phyloP scores from a whole-genome alignment of 1,284 basidiomycete genomes.

The Tranzscheliella williamsii region DNA sequence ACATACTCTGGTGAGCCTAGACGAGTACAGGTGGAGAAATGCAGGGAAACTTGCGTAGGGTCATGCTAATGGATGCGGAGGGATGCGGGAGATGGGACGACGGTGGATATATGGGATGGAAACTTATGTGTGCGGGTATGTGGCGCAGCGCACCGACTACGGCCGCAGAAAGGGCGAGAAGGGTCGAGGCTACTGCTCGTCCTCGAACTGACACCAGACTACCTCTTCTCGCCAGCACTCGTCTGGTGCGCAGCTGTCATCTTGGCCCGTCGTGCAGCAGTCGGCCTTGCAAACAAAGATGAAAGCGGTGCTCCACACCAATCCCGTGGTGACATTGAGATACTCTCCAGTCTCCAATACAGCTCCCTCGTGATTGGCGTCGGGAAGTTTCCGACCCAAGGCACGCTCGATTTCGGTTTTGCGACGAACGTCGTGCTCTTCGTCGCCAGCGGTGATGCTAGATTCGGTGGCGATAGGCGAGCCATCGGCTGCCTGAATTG shows the following conservation, averaged over 20 bases:
- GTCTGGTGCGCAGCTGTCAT: constrained; percentile 1
- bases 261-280: constrained; percentile 11
- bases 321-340: constrained; percentile 32
- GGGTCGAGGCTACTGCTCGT: constrained; percentile 16
- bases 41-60: too few species aligned
- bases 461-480: constrained; percentile 1
- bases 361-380: background rate
- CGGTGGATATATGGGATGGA: too few species aligned
- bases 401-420: constrained; percentile 46
- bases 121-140: too few species aligned
- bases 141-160: too few species aligned
- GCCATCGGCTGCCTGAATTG: constrained; percentile 23
- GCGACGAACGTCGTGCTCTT: constrained; percentile 18
- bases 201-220: constrained; percentile 46
- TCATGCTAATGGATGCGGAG: too few species aligned
- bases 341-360: background rate
- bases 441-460: background rate
- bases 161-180: background rate
- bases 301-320: constrained; percentile 55
- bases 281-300: constrained; percentile 54
- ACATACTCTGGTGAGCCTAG: too few species aligned
- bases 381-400: constrained; percentile 39
- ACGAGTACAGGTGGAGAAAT: too few species aligned
- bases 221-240: constrained; percentile 51
- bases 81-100: too few species aligned